Evolutionary conservation across 441 rosid species (phyloP).

Genomic region (Aleurites moluccanus): DNA sequence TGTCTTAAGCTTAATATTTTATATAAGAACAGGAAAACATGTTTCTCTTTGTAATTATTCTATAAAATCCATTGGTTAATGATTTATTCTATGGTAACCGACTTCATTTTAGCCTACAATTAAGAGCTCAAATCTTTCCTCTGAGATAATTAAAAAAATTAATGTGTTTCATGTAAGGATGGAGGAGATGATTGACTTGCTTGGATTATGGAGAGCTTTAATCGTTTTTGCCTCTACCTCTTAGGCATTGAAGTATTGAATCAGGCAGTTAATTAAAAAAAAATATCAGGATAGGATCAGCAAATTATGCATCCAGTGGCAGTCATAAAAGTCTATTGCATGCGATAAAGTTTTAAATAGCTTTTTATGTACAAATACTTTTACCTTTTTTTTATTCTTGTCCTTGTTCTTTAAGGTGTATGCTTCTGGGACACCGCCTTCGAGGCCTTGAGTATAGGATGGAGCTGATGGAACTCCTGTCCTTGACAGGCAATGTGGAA

Average conservation of each 20-base stretch:
- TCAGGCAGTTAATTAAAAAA: neutral
- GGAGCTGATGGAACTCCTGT: conserved; percentile 75
- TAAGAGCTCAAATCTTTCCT: neutral
- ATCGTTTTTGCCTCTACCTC: neutral
- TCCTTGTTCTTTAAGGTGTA: conserved; percentile 52
- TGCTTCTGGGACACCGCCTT: conserved; percentile 86
- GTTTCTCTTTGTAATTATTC: no score
- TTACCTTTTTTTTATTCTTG: neutral
- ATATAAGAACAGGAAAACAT: no score
- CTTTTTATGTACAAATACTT: neutral
- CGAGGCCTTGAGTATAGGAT: conserved; percentile 83
- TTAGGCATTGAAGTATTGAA: neutral
- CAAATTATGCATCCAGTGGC: neutral
- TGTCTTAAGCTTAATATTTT: no score
- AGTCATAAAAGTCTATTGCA: no score
- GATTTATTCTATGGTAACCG: no score
- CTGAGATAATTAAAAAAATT: neutral
- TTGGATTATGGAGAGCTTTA: neutral
- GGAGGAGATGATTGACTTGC: neutral
- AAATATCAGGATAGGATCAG: neutral
- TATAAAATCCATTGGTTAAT: no score
- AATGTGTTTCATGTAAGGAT: neutral
- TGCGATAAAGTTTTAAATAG: neutral
- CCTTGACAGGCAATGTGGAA: conserved; percentile 46
- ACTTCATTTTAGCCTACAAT: neutral